phyloP scores from a whole-genome alignment of 2,329 filamentous ascomycete genomes.

The Fusarium bactridioides region DNA sequence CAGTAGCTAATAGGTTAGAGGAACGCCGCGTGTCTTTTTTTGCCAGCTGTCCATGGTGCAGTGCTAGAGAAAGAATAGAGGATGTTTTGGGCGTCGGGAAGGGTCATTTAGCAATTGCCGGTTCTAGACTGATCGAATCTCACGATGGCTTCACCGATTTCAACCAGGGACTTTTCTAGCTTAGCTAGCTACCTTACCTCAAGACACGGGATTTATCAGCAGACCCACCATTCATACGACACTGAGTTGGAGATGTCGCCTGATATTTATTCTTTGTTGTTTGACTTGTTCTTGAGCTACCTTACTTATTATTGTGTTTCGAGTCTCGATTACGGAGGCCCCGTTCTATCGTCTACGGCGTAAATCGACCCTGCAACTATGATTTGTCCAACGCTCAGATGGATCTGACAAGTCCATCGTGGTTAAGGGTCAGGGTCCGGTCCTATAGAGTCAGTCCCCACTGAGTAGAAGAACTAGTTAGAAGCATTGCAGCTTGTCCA shows the following conservation, averaged over 20 bases:
- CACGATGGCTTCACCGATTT: conserved; percentile 32
- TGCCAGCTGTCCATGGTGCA: conserved; percentile 18
- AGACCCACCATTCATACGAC: conserved; percentile 16
- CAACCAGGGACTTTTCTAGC: background rate
- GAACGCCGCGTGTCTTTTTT: conserved; percentile 11
- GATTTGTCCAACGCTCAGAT: conserved; percentile 5
- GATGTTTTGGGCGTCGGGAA: conserved; percentile 6
- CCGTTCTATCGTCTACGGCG: background rate
- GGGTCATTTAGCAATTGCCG: conserved; percentile 12
- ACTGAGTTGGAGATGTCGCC: background rate
- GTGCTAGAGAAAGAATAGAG: conserved; percentile 22
- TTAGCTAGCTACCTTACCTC: background rate
- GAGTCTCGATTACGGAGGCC: conserved; percentile 3
- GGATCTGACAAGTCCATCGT: background rate
- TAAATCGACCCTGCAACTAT: conserved; percentile 7
- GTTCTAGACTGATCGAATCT: conserved; percentile 29
- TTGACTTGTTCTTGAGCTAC: background rate
- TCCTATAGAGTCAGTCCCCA: conserved; percentile 6
- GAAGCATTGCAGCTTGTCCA: conserved; percentile 32
- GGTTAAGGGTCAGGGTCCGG: conserved; percentile 3
- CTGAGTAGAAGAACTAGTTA: conserved; percentile 9
- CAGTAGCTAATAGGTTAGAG: conserved; percentile 19
- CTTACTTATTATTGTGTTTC: background rate
- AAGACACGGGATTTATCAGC: conserved; percentile 18
- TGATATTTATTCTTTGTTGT: background rate